Evolutionary conservation across 164 flowering plant genomes (phyloP).

Genomic region (Warburgia ugandensis): DNA sequence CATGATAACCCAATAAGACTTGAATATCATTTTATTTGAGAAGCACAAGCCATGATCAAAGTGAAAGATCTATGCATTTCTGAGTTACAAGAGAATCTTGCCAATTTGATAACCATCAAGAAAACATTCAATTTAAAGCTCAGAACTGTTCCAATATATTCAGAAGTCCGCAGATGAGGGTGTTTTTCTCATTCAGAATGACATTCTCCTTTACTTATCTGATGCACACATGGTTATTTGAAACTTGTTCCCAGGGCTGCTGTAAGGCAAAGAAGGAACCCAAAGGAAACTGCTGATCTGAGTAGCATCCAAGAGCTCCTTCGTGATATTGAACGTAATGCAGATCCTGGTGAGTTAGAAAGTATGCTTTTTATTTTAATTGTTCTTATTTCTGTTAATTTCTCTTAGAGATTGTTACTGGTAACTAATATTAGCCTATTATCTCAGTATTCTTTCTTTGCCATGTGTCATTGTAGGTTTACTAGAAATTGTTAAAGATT

Average conservation of each 20-base stretch:
- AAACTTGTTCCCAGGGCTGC: slow-evolving; percentile 48
- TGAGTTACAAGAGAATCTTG: no score
- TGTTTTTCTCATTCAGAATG: neutral
- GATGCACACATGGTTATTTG: neutral
- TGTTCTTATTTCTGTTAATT: neutral
- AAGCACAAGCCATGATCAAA: no score
- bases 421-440: neutral
- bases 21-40: no score
- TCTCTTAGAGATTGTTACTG: neutral
- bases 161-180: no score
- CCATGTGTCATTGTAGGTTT: slow-evolving; percentile 38
- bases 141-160: no score
- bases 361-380: neutral
- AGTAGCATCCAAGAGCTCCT: slow-evolving; percentile 83
- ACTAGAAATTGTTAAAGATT: slow-evolving; percentile 67
- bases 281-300: slow-evolving; percentile 86
- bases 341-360: slow-evolving; percentile 58
- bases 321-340: slow-evolving; percentile 50
- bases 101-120: no score
- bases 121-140: no score
- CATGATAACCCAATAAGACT: no score
- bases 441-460: neutral
- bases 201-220: no score
- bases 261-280: slow-evolving; percentile 83
- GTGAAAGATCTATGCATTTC: no score